Base-by-base conservation (phyloP, 2,329 filamentous ascomycete genomes). In the Blumeriella jaapii region DNA sequence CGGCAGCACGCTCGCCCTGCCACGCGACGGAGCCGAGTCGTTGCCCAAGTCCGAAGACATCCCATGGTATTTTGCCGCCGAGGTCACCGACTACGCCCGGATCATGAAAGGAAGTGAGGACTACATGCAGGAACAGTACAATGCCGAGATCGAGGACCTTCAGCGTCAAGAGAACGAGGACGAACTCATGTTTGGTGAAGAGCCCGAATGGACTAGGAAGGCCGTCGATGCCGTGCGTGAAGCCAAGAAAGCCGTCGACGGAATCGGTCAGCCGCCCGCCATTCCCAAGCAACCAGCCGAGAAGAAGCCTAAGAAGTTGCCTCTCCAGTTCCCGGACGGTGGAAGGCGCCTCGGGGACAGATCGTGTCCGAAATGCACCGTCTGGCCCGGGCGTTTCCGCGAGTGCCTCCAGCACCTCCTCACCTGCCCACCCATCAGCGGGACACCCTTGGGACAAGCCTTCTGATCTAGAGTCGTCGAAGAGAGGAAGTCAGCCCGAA, bases 11-110 rank as follows among this genome's bases (percentile, higher is more conserved):
- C 66, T 96, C 40, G 89, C 89, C 2, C 67, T 98, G 46, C 91
- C 91, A 8, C 73, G 81, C 45, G 89, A 95, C 56, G 69, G 69
- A 4, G 74, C 75, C 2, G 82, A 91, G 46, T 68, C 74, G 3
- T 64, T 85, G 17, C 69, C 70, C 18, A 68, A 73, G 13, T 73
- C 72, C 6, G 77, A 89, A 32, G 81, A 87, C 51, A 74, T 96
- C 22, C 91, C 91, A 0, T 98, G 91, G 91, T 85, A 93, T 57
- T 86, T 91, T 59, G 85, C 84, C 5, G 86, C 85, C 7, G 93
- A 94, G 51, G 86, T 94, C 22, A 71, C 93, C 55, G 91, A 98
- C 55, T 98, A 95, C 58, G 85, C 87, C 11, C 76, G 87, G 24
- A 80, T 96, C 36, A 94, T 98, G 83, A 93, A 89, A 55, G 91